phyloP scores from a whole-genome alignment of 768 basidiomycete species.

The Scleroderma bovista region DNA sequence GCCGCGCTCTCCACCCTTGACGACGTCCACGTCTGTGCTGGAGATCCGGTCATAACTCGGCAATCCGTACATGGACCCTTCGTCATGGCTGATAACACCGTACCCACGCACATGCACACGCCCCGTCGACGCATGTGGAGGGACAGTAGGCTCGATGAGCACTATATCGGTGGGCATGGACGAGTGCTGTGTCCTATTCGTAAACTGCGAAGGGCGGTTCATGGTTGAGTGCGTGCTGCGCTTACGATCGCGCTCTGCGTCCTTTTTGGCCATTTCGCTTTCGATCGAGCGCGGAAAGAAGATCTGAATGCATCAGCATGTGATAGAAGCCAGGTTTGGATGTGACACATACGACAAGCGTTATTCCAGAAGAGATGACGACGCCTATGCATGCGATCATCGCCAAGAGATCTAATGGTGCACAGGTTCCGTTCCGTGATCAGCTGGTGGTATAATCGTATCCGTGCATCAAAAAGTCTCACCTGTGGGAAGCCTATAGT shows the following conservation, averaged over 20 bases:
- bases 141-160: background rate
- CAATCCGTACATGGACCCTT: constrained; percentile 16
- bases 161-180: background rate
- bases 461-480: background rate
- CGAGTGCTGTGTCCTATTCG: constrained; percentile 12
- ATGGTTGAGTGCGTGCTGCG: background rate
- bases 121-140: background rate
- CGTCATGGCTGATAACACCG: background rate
- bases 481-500: constrained; percentile 24
- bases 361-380: constrained; percentile 65
- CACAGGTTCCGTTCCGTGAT: constrained; percentile 9
- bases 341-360: constrained; percentile 55
- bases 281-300: constrained; percentile 81
- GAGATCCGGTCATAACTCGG: constrained; percentile 28
- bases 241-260: constrained; percentile 31
- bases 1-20: background rate
- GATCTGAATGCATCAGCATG: constrained; percentile 41
- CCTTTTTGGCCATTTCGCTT: constrained; percentile 51
- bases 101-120: background rate
- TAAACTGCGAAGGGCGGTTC: background rate
- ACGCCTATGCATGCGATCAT: constrained; percentile 56
- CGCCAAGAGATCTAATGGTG: constrained; percentile 48
- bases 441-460: background rate
- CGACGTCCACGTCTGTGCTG: constrained; percentile 6
- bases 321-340: background rate